phyloP scores from a whole-genome alignment of 768 basidiomycete species.

The Pisolithus marmoratus region DNA sequence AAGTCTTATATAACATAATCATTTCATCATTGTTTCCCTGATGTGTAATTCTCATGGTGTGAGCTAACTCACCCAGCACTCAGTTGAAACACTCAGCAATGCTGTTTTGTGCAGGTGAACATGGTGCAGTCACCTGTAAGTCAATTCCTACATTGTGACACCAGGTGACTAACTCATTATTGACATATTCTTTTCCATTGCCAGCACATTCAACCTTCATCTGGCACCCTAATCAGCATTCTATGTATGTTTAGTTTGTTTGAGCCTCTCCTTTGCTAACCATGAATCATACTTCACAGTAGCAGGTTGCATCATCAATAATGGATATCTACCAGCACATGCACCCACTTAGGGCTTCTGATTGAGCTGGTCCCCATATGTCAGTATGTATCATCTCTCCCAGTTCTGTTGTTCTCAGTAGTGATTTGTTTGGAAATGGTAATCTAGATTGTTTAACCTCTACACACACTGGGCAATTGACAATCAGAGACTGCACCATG shows the following conservation, averaged over 20 bases:
- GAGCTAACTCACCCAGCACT: conserved; percentile 12
- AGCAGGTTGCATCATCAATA: conserved; percentile 10
- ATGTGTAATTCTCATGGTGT: conserved; percentile 28
- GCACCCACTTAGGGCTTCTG: conserved; percentile 9
- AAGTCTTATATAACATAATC: no score
- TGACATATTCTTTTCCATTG: no score
- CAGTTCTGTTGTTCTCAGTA: not conserved
- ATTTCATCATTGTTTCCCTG: no score
- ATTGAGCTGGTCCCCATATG: conserved; percentile 19
- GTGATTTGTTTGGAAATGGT: not conserved
- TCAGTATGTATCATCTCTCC: conserved; percentile 14
- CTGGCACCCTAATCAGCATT: conserved; percentile 10
- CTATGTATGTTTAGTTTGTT: conserved; percentile 16
- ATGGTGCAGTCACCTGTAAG: conserved; percentile 28
- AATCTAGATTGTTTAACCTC: not conserved
- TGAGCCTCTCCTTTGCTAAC: conserved; percentile 15
- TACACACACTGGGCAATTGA: not conserved
- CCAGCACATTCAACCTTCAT: no score
- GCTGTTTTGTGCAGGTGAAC: conserved; percentile 34
- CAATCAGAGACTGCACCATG: not conserved
- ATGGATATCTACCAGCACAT: conserved; percentile 20
- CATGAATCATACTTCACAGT: conserved; percentile 14
- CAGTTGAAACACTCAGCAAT: conserved; percentile 22
- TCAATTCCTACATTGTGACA: conserved; percentile 19
- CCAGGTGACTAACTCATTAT: no score